phyloP scores from a whole-genome alignment of 257 asterid species.

The Primulina eburnea region DNA sequence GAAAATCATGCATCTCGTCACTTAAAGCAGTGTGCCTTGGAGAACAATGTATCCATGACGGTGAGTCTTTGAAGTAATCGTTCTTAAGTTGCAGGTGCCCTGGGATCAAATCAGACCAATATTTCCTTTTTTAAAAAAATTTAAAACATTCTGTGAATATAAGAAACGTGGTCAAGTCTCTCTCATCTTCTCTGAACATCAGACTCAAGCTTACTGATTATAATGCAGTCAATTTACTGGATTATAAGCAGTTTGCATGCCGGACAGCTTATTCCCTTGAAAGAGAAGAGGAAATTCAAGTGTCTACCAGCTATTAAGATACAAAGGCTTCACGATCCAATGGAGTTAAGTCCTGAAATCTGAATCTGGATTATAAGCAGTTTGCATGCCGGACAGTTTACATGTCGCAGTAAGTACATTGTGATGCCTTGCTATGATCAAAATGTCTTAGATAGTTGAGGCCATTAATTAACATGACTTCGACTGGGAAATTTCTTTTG shows the following conservation, averaged over 20 bases:
- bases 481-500: not conserved
- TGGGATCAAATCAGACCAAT: conserved; percentile 12
- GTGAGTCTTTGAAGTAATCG: conserved; percentile 38
- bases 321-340: conserved; percentile 34
- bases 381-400: too few species aligned
- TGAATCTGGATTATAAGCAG: too few species aligned
- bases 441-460: conserved; percentile 1
- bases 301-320: conserved; percentile 30
- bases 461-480: conserved; percentile 4
- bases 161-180: not conserved
- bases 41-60: conserved; percentile 54
- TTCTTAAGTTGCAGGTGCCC: conserved; percentile 8
- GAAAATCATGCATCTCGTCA: conserved; percentile 61
- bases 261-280: conserved; percentile 53
- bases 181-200: conserved; percentile 2
- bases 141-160: not conserved
- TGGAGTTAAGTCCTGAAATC: conserved; percentile 61
- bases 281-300: conserved; percentile 36
- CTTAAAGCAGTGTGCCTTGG: conserved; percentile 69
- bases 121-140: conserved; percentile 6
- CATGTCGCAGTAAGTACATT: conserved; percentile 23
- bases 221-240: conserved; percentile 74
- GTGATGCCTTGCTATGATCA: not conserved
- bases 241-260: conserved; percentile 62
- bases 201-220: conserved; percentile 16